These are phyloP conservation scores for Xylariaceae sp. DNA, from an alignment of 2,329 filamentous ascomycete genomes.

Conservation along the genomic window DNA sequence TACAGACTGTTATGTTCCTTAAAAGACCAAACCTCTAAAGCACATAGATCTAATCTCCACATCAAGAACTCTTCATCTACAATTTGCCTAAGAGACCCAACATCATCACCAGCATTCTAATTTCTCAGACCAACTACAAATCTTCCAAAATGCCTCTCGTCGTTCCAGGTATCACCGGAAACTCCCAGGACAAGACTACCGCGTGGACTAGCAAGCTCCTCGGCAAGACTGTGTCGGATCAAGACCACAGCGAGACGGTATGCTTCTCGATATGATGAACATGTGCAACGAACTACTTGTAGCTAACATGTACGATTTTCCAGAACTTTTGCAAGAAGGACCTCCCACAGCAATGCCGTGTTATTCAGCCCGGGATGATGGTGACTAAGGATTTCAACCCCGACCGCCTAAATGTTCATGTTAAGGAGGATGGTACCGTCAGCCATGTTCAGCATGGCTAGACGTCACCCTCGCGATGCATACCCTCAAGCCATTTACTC, in stretches of 20 bases:
- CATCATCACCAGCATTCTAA: background rate
- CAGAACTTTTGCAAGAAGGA: constrained; percentile 65
- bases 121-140: background rate
- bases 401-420: constrained; percentile 60
- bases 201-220: constrained; percentile 65
- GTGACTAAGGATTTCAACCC: constrained; percentile 60
- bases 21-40: constrained; percentile 8
- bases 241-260: constrained; percentile 56
- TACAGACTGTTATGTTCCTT: constrained; percentile 4
- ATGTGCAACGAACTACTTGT: background rate
- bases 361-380: constrained; percentile 60
- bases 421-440: constrained; percentile 63
- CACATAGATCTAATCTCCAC: background rate
- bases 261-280: constrained; percentile 23
- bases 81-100: background rate
- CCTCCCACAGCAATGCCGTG: constrained; percentile 57
- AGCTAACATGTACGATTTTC: background rate
- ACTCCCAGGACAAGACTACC: constrained; percentile 48
- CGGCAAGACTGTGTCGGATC: constrained; percentile 63
- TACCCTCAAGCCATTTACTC: background rate
- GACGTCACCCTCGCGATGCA: constrained; percentile 8
- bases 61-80: background rate
- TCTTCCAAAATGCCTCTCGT: constrained; percentile 65
- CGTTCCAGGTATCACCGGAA: constrained; percentile 58
- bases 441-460: constrained; percentile 61